Percentiles rank a stretch among this genome's conserved stretches.
Evolutionary conservation across 805 yeast species (phyloP).

Genomic region (Yamadazyma insecticola): DNA sequence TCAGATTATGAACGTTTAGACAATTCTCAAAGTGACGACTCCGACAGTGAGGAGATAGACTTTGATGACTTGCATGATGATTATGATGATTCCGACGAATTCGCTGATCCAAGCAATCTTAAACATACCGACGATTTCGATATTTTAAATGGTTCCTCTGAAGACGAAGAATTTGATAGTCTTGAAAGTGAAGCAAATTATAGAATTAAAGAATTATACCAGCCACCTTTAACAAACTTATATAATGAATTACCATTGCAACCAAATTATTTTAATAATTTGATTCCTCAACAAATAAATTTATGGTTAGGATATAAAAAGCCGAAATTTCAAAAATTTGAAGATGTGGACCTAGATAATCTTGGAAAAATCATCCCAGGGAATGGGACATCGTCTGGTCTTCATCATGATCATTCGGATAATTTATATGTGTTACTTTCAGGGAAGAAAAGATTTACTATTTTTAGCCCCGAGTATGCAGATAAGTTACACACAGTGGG

Average conservation of each 20-base stretch:
- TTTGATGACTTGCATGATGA: conserved; percentile 45
- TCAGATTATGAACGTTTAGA: too few relatives aligned
- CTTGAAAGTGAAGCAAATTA: conserved; percentile 8
- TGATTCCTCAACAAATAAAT: conserved; percentile 68
- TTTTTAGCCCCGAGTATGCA: conserved; percentile 63
- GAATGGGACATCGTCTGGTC: conserved; percentile 62
- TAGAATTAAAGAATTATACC: conserved; percentile 50
- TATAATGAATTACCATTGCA: conserved; percentile 27
- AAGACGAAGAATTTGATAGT: conserved; percentile 21
- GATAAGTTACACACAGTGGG: conserved; percentile 61
- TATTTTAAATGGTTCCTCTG: too few relatives aligned
- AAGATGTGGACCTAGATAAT: conserved; percentile 13
- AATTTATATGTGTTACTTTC: conserved; percentile 58
- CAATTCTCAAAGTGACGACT: conserved; percentile 9
- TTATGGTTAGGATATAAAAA: conserved; percentile 59
- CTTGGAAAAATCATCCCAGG: conserved; percentile 46
- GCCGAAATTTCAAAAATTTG: too few relatives aligned
- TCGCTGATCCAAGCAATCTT: too few relatives aligned
- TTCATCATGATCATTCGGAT: conserved; percentile 81
- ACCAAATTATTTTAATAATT: conserved; percentile 36
- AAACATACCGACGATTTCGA: too few relatives aligned
- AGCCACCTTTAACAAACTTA: conserved; percentile 53
- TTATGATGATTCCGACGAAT: conserved; percentile 32
- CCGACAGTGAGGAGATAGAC: conserved; percentile 41
- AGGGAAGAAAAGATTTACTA: conserved; percentile 63